A percentile compares a stretch with the other conserved stretches of the same genome.
Evolutionary conservation across 768 basidiomycete genomes (phyloP).

Genomic region (Pleurotus citrinopileatus): DNA sequence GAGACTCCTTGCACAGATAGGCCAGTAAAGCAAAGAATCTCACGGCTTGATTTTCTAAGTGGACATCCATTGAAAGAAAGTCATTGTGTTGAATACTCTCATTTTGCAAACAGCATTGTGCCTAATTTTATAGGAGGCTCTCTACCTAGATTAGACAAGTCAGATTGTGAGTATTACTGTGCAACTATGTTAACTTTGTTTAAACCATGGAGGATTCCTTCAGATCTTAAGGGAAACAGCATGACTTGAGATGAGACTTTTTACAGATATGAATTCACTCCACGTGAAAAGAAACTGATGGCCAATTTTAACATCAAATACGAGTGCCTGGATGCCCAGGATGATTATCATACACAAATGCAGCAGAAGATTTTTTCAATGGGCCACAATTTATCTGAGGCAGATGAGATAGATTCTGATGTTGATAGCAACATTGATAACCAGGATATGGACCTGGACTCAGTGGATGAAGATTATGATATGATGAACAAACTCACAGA

Average conservation of each 20-base stretch:
- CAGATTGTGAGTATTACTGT: constrained; percentile 29
- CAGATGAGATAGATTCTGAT: neutral
- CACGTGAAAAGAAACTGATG: constrained; percentile 19
- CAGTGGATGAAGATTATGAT: neutral
- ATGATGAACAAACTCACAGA: too few relatives aligned
- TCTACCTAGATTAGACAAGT: constrained; percentile 16
- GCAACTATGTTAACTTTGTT: constrained; percentile 20
- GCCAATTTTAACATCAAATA: constrained; percentile 25
- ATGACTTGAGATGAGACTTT: constrained; percentile 19
- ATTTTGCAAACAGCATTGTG: neutral
- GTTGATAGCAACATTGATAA: neutral
- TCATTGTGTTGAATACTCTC: neutral
- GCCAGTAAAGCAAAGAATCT: too few relatives aligned
- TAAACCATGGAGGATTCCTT: constrained; percentile 22
- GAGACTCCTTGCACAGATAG: too few relatives aligned
- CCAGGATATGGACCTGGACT: neutral
- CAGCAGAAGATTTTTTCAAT: constrained; percentile 11
- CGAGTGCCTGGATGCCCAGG: constrained; percentile 27
- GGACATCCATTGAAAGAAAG: neutral
- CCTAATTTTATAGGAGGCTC: neutral
- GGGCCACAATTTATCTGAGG: neutral
- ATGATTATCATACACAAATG: constrained; percentile 24
- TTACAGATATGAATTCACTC: constrained; percentile 12
- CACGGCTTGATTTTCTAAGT: neutral
- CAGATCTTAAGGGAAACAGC: constrained; percentile 16